Conservation (phyloP, 2,329 filamentous ascomycete species). For the Sporothrix humicola region DNA sequence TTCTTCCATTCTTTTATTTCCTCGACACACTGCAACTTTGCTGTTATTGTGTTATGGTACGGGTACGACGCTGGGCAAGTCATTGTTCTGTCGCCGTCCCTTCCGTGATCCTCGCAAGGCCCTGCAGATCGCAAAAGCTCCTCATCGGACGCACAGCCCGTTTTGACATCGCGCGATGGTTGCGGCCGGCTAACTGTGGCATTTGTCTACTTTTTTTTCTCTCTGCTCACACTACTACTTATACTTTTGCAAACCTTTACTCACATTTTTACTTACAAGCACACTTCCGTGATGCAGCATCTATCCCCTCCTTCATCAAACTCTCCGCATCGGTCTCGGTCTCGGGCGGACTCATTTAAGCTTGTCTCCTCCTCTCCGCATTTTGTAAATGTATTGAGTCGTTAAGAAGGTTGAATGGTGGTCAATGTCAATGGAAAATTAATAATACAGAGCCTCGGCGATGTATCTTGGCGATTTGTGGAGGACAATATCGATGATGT, state of each 20-base stretch:
- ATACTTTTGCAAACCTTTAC: background rate
- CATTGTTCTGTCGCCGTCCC: background rate
- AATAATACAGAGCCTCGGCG: background rate
- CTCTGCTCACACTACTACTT: background rate
- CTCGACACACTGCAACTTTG: background rate
- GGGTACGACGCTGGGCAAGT: background rate
- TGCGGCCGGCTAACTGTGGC: background rate
- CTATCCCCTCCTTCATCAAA: background rate
- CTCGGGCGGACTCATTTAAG: background rate
- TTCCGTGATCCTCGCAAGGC: constrained; percentile 7
- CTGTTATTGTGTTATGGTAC: background rate
- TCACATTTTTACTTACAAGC: background rate
- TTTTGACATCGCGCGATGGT: background rate
- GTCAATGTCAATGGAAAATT: background rate
- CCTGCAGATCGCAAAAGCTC: constrained; percentile 10
- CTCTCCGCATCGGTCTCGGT: background rate
- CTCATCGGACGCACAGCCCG: constrained; percentile 9
- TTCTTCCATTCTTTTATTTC: constrained; percentile 10
- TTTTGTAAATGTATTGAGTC: background rate
- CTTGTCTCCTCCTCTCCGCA: background rate
- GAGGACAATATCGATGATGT: background rate
- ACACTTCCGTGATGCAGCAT: background rate
- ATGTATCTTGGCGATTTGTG: background rate
- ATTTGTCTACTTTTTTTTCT: constrained; percentile 5
- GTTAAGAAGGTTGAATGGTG: background rate